A percentile compares a stretch with the other conserved stretches of the same genome.
phyloP scores from a whole-genome alignment of 352 stramenopile genomes.

The Peronosclerospora sorghi region DNA sequence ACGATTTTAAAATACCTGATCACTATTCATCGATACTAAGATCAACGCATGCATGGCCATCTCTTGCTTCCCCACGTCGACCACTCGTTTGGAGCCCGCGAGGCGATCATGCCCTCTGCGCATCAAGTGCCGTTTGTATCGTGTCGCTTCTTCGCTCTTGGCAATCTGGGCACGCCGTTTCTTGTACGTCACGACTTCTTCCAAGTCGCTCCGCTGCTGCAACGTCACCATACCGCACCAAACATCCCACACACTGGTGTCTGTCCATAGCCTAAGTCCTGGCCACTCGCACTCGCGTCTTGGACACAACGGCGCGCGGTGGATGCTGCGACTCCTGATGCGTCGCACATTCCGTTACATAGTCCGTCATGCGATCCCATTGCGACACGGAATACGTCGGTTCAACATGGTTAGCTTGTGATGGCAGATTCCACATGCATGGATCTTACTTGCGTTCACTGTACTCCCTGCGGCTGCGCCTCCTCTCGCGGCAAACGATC shows the following conservation, averaged over 20 bases:
- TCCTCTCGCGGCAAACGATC: constrained; percentile 59
- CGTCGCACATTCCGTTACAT: no score
- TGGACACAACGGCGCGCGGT: no score
- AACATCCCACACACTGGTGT: constrained; percentile 19
- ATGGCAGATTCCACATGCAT: constrained; percentile 67
- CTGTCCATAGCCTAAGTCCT: constrained; percentile 20
- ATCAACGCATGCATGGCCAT: constrained; percentile 89
- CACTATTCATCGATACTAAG: constrained; percentile 44
- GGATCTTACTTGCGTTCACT: constrained; percentile 66
- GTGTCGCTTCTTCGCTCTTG: constrained; percentile 60
- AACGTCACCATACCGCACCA: constrained; percentile 88
- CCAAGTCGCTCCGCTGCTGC: constrained; percentile 94
- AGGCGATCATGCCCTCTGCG: constrained; percentile 78
- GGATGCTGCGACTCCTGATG: no score
- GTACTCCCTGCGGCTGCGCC: constrained; percentile 59
- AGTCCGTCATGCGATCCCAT: no score
- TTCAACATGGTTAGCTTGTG: constrained; percentile 73
- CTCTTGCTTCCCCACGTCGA: constrained; percentile 88
- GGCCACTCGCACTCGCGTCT: constrained; percentile 12
- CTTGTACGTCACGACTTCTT: constrained; percentile 95
- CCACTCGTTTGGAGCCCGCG: constrained; percentile 85
- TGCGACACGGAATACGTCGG: constrained; percentile 53
- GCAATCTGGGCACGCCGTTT: constrained; percentile 65
- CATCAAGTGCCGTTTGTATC: constrained; percentile 75
- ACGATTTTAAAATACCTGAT: no score